Base-by-base conservation (phyloP, 2,329 filamentous ascomycete genomes). In the Sclerotinia subarctica region DNA sequence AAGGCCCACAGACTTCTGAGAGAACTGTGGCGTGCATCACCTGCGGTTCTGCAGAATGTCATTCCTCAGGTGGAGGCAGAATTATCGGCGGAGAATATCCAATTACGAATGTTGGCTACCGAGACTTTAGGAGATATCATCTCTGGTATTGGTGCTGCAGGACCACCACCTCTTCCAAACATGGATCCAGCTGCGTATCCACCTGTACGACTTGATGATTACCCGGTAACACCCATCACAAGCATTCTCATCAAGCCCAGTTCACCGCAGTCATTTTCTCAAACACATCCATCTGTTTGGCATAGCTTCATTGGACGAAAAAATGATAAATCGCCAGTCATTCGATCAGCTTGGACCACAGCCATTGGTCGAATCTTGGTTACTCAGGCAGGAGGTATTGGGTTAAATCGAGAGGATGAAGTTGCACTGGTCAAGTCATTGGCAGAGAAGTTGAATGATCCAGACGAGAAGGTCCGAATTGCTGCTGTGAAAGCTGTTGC, bases 51-150 rank as follows among this genome's bases (percentile, higher is more conserved):
- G 24, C 90, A 93, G 72, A 97, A 97, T 75, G 94, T 99, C 17
- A 90, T 99, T 64, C 94, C 94, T 5, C 94, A 97, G 78, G 83
- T 99, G 51, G 94, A 98, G 76, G 91, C 93, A 46, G 95, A 99
- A 80, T 82, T 99, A 64, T 91, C 90, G 4, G 93, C 94, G 0
- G 95, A 99, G 76, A 96, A 96, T 69, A 84, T 94, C 3, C 89
- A 95, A 73, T 82, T 99, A 67, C 91, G 95, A 65, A 85, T 92
- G 69, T 85, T 99, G 68, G 94, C 94, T 2, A 96, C 94, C 0
- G 93, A 98, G 78, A 97, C 95, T 0, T 87, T 99, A 51, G 95
- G 96, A 65, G 94, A 98, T 76, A 94, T 99, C 83, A 90, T 96
- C 35, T 90, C 94, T 52, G 94, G 94, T 7, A 96, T 98, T 77